Evolutionary conservation across 106 monocot species (phyloP).

Genomic region (Amphibolis antarctica): DNA sequence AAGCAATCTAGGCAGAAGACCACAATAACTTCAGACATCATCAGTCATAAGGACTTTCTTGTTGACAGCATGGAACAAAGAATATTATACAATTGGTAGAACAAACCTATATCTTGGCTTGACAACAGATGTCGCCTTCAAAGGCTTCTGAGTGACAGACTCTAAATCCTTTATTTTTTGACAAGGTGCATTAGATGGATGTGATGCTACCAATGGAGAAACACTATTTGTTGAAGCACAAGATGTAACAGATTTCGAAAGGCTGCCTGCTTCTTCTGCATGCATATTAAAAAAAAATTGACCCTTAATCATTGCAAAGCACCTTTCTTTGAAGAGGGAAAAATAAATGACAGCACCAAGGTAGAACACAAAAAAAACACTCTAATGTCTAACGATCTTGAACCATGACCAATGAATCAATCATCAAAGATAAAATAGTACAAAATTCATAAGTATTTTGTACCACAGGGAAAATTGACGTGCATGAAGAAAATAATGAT

Average conservation of each 20-base stretch:
- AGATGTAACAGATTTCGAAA: not conserved
- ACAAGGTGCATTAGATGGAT: not conserved
- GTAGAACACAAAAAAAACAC: too few relatives aligned
- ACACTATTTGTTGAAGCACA: not conserved
- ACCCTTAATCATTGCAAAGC: not conserved
- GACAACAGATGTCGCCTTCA: not conserved
- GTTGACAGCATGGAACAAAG: not conserved
- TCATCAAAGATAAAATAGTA: too few relatives aligned
- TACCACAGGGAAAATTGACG: too few relatives aligned
- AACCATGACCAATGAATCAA: too few relatives aligned
- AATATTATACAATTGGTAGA: not conserved
- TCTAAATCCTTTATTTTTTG: slow-evolving; percentile 1
- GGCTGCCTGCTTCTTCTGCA: slow-evolving; percentile 24
- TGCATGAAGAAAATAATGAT: too few relatives aligned
- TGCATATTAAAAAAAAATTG: not conserved
- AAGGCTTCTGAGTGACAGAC: not conserved
- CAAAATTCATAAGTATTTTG: too few relatives aligned
- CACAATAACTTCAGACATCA: too few relatives aligned
- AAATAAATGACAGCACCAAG: not conserved
- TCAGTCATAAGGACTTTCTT: too few relatives aligned
- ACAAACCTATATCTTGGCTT: slow-evolving; percentile 15
- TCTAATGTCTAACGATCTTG: too few relatives aligned
- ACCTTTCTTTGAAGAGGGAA: not conserved
- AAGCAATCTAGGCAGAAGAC: too few relatives aligned
- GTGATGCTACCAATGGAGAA: slow-evolving; percentile 7